These are phyloP conservation scores for Trichoderma virens DNA, from an alignment of 495 filamentous ascomycete genomes.

Conservation along the genomic window DNA sequence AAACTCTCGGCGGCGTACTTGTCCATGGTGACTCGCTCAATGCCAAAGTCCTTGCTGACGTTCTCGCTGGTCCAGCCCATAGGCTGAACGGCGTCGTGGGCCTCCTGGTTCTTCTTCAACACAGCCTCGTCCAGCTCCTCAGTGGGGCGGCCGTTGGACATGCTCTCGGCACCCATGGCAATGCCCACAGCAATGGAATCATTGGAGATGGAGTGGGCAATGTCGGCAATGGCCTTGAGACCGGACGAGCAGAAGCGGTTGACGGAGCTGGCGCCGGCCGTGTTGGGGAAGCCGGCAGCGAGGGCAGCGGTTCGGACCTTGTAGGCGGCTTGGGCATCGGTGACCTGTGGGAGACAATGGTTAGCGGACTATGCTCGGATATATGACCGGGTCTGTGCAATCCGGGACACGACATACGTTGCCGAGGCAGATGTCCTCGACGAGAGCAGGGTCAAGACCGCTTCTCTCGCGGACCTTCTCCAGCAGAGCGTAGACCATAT, in stretches of 20 bases:
- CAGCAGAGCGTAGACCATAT: conserved; percentile 69
- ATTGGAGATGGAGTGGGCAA: conserved; percentile 75
- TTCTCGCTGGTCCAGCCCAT: conserved; percentile 99
- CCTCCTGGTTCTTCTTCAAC: conserved; percentile 61
- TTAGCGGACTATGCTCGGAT: no score
- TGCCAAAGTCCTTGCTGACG: conserved; percentile 82
- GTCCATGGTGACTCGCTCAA: conserved; percentile 74
- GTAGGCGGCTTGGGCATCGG: conserved; percentile 80
- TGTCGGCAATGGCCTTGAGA: conserved; percentile 88
- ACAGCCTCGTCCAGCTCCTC: conserved; percentile 73
- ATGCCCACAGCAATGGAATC: conserved; percentile 83
- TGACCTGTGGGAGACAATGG: conserved; percentile 50
- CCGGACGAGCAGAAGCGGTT: conserved; percentile 98
- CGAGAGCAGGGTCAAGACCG: conserved; percentile 69
- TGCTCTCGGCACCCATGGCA: conserved; percentile 80
- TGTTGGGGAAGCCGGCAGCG: conserved; percentile 90
- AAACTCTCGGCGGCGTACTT: conserved; percentile 80
- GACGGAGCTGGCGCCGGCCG: conserved; percentile 65
- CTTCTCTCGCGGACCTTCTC: conserved; percentile 67
- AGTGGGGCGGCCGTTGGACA: conserved; percentile 61
- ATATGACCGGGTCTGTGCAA: no score
- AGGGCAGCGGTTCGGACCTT: conserved; percentile 81
- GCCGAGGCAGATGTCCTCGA: conserved; percentile 89
- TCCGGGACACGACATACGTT: no score
- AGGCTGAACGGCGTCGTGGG: conserved; percentile 78